Conservation (phyloP, 257 asterid species). For the Agastache rugosa region DNA sequence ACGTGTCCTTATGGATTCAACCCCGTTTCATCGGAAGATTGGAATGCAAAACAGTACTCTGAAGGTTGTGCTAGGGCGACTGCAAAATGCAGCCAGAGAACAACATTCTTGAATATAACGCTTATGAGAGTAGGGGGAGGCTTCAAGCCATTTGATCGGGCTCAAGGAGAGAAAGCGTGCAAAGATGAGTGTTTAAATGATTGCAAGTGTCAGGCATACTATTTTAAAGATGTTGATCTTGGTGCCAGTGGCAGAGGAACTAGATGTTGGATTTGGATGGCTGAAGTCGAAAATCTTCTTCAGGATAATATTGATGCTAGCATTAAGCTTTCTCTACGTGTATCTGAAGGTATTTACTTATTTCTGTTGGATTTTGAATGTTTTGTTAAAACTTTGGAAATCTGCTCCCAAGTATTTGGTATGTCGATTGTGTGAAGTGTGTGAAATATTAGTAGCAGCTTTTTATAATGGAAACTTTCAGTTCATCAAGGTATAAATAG, state of each 20-base stretch:
- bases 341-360: background rate
- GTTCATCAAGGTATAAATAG: background rate
- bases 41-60: constrained; percentile 6
- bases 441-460: too few relatives aligned
- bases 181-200: constrained; percentile 31
- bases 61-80: constrained; percentile 33
- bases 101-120: constrained; percentile 22
- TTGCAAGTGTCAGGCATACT: constrained; percentile 45
- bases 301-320: background rate
- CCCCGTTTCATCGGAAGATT: background rate
- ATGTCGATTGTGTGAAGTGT: too few relatives aligned
- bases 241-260: background rate
- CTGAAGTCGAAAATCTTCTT: constrained; percentile 32
- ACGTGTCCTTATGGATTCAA: constrained; percentile 45
- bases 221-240: background rate
- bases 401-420: too few relatives aligned
- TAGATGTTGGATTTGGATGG: constrained; percentile 38
- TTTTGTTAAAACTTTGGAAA: too few relatives aligned
- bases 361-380: background rate
- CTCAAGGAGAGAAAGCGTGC: constrained; percentile 25
- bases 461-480: background rate
- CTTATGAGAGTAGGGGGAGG: background rate
- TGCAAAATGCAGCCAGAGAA: constrained; percentile 23
- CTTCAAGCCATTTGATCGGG: background rate
- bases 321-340: background rate